Conservation (phyloP, 1,284 basidiomycete species). For the Mycosarcoma maydis region DNA sequence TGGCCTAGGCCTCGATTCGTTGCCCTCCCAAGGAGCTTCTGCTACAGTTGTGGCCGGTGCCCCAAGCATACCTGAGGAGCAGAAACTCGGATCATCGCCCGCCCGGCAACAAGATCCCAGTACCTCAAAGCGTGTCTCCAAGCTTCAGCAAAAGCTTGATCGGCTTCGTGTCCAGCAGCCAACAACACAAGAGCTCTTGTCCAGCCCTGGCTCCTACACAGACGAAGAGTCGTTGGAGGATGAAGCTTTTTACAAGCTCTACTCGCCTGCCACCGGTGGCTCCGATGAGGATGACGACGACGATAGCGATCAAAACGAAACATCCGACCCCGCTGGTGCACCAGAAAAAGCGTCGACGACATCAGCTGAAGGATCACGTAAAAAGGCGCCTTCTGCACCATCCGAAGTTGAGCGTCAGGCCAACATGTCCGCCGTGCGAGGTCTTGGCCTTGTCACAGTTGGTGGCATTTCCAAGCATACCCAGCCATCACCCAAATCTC, state of each 20-base stretch:
- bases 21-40: background rate
- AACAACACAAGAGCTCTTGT: constrained; percentile 20
- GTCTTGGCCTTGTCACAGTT: constrained; percentile 9
- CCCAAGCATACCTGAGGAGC: too few species aligned
- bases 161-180: constrained; percentile 12
- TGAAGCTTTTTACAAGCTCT: constrained; percentile 45
- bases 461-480: constrained; percentile 1
- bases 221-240: constrained; percentile 42
- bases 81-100: too few species aligned
- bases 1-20: constrained; percentile 26
- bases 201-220: constrained; percentile 22
- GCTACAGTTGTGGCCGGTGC: background rate
- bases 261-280: constrained; percentile 30
- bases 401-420: too few species aligned
- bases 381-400: background rate
- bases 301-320: constrained; percentile 19
- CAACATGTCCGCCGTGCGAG: constrained; percentile 5
- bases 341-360: background rate
- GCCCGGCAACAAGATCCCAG: too few species aligned
- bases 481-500: background rate
- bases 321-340: background rate
- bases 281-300: constrained; percentile 27
- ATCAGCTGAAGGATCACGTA: background rate
- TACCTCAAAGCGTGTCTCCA: constrained; percentile 9
- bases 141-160: constrained; percentile 4